These are phyloP conservation scores for Xylariaceae sp. DNA, from an alignment of 2,329 filamentous ascomycete genomes.

Conservation along the genomic window DNA sequence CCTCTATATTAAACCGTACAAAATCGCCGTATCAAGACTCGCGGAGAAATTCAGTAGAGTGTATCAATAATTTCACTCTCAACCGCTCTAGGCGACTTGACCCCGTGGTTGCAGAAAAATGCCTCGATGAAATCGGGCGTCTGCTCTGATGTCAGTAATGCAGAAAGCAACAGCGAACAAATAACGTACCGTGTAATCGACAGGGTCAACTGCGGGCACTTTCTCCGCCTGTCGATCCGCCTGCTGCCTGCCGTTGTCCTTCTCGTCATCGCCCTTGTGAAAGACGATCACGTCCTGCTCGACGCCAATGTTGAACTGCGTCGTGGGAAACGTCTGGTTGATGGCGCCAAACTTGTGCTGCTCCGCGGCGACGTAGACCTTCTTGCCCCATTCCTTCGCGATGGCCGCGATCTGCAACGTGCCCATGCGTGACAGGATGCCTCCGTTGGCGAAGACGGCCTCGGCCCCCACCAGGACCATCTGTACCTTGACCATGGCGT, in stretches of 20 bases:
- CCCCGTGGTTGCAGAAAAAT: conserved; percentile 27
- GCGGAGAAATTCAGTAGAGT: conserved; percentile 17
- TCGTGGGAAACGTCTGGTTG: conserved; percentile 62
- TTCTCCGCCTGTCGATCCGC: conserved; percentile 3
- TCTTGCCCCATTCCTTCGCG: conserved; percentile 59
- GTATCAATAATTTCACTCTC: conserved; percentile 28
- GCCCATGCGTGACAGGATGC: conserved; percentile 84
- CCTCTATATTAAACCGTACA: no score
- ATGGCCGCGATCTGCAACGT: conserved; percentile 81
- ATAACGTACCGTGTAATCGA: conserved; percentile 24
- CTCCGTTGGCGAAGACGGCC: conserved; percentile 90
- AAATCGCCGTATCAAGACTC: not conserved
- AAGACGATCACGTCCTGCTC: conserved; percentile 33
- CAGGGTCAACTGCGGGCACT: conserved; percentile 13
- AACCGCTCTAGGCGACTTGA: conserved; percentile 25
- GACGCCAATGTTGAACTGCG: conserved; percentile 54
- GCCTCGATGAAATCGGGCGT: conserved; percentile 25
- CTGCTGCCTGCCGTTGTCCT: conserved; percentile 7
- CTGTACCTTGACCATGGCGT: conserved; percentile 72
- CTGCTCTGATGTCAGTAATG: conserved; percentile 3
- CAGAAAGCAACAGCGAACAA: not conserved
- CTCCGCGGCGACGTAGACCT: conserved; percentile 88
- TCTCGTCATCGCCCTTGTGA: conserved; percentile 11
- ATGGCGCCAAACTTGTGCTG: conserved; percentile 91
- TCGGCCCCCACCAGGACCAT: conserved; percentile 67